These are phyloP conservation scores for Castanea crenata DNA, from an alignment of 306 rosid species.

Conservation along the genomic window DNA sequence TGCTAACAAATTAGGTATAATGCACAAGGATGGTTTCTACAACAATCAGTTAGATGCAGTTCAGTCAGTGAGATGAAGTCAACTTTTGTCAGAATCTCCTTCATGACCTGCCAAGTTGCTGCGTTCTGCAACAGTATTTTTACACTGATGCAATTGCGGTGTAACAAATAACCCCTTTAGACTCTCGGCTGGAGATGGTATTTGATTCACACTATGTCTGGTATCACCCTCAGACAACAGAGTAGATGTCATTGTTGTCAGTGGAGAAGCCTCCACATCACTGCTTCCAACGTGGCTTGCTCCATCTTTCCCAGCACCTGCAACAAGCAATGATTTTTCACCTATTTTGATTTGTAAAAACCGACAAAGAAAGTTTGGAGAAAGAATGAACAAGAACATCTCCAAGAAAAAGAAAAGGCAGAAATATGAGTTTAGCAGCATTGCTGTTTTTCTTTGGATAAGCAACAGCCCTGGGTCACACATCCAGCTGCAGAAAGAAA, in stretches of 20 bases:
- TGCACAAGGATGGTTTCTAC: neutral
- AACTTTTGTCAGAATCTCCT: conserved; percentile 27
- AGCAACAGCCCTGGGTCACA: neutral
- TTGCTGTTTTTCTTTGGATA: neutral
- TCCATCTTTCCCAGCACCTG: conserved; percentile 59
- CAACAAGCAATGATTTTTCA: conserved; percentile 16
- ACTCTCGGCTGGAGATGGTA: conserved; percentile 29
- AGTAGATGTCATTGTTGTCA: conserved; percentile 23
- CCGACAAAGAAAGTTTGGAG: neutral
- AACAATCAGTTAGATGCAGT: neutral
- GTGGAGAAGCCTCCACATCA: conserved; percentile 54
- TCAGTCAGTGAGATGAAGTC: neutral
- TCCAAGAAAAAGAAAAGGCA: neutral
- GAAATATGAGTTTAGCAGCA: neutral
- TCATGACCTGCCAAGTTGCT: neutral
- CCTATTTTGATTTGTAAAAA: neutral
- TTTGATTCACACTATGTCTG: conserved; percentile 25
- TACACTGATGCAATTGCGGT: conserved; percentile 65
- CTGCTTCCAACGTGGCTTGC: conserved; percentile 41
- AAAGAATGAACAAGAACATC: neutral
- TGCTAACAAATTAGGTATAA: neutral
- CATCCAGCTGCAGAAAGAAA: neutral
- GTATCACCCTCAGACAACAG: conserved; percentile 28
- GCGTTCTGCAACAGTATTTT: conserved; percentile 3
- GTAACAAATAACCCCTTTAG: conserved; percentile 48